A percentile compares a stretch with the other conserved stretches of the same genome.
Evolutionary conservation across 345 rosid species (phyloP).

Genomic region (Citrus trifoliata): DNA sequence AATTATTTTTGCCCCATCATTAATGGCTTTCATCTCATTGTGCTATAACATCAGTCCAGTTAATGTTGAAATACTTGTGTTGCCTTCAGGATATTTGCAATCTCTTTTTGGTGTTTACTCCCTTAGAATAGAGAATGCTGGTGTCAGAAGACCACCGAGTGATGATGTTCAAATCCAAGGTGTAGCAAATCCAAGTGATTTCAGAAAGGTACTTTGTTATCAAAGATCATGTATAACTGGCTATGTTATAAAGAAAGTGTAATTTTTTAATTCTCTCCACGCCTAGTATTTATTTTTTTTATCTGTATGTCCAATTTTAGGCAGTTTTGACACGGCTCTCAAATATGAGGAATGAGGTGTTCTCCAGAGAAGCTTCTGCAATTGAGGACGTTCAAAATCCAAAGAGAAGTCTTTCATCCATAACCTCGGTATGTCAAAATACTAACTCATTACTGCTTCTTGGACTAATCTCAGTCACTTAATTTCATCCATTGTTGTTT

Average conservation of each 20-base stretch:
- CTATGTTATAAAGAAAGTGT: not conserved
- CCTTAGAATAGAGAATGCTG: slow-evolving; percentile 63
- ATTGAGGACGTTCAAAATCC: slow-evolving; percentile 47
- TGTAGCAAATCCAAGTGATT: slow-evolving; percentile 58
- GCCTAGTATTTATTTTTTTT: not conserved
- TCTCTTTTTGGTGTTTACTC: slow-evolving; percentile 70
- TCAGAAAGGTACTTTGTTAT: slow-evolving; percentile 46
- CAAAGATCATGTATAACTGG: not conserved
- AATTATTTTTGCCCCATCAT: not conserved
- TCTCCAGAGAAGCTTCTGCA: slow-evolving; percentile 42
- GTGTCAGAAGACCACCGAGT: slow-evolving; percentile 61
- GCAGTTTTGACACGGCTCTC: slow-evolving; percentile 58
- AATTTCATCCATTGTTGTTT: not conserved
- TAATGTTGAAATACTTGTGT: slow-evolving; percentile 5
- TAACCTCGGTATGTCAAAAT: slow-evolving; percentile 30
- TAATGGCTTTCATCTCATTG: not conserved
- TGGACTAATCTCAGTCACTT: not conserved
- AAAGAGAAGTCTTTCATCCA: slow-evolving; percentile 35
- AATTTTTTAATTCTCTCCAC: not conserved
- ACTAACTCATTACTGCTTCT: not conserved
- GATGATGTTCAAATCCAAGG: slow-evolving; percentile 73
- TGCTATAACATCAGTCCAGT: not conserved
- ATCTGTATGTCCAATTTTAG: slow-evolving; percentile 20
- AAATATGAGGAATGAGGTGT: slow-evolving; percentile 51
- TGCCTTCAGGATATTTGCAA: slow-evolving; percentile 59